Conservation (phyloP, 2,329 filamentous ascomycete genomes). For the Didymella segeticola region DNA sequence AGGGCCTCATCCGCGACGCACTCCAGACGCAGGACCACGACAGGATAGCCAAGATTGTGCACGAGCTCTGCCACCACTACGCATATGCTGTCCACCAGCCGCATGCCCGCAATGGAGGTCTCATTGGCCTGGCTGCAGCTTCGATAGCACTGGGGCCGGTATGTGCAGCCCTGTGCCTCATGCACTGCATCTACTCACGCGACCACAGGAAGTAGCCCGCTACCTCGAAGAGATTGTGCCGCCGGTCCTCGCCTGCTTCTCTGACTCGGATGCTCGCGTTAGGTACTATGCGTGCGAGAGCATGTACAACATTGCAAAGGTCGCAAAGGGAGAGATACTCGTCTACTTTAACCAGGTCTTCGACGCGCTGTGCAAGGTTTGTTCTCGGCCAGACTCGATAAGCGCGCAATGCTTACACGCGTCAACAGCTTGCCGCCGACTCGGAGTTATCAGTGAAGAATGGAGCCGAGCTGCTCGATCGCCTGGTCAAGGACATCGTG, state of each 20-base stretch:
- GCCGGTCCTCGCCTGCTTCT: slow-evolving; percentile 95
- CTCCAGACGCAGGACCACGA: slow-evolving; percentile 78
- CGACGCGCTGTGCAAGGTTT: slow-evolving; percentile 92
- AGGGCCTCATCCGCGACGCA: slow-evolving; percentile 86
- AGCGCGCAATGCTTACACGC: slow-evolving; percentile 27
- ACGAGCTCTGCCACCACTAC: slow-evolving; percentile 96
- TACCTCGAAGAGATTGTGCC: slow-evolving; percentile 95
- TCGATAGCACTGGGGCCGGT: slow-evolving; percentile 94
- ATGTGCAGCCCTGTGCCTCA: slow-evolving; percentile 51
- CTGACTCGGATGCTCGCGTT: slow-evolving; percentile 95
- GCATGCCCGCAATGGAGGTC: slow-evolving; percentile 92
- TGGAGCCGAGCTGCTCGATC: slow-evolving; percentile 91
- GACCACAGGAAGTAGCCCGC: slow-evolving; percentile 78
- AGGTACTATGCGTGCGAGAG: slow-evolving; percentile 98
- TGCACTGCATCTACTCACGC: slow-evolving; percentile 19
- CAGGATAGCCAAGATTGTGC: slow-evolving; percentile 83
- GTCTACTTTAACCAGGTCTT: slow-evolving; percentile 99
- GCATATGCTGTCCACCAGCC: slow-evolving; percentile 97
- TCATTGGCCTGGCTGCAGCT: slow-evolving; percentile 93
- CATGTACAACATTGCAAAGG: slow-evolving; percentile 99
- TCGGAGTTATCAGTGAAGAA: slow-evolving; percentile 98
- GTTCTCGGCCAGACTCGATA: neutral
- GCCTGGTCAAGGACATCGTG: slow-evolving; percentile 94
- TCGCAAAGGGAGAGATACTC: slow-evolving; percentile 95
- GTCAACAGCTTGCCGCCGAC: slow-evolving; percentile 82